phyloP scores from a whole-genome alignment of 352 stramenopile genomes.

The Globisporangium alternatum region DNA sequence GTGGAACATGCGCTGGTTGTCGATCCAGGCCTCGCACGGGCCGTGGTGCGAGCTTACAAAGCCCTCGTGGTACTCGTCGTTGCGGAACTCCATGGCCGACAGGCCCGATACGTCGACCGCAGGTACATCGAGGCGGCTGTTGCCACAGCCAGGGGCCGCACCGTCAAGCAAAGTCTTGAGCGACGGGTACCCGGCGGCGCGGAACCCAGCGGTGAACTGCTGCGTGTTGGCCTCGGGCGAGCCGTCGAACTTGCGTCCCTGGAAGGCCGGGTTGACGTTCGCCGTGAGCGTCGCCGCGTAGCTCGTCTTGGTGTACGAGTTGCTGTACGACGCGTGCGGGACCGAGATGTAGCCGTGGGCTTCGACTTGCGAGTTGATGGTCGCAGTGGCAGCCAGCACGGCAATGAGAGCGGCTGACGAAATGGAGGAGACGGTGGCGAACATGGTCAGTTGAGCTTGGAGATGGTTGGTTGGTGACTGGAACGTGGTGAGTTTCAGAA shows the following conservation, averaged over 20 bases:
- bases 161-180: slow-evolving; percentile 25
- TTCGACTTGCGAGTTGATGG: slow-evolving; percentile 5
- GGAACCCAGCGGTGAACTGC: slow-evolving; percentile 27
- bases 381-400: slow-evolving; percentile 1
- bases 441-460: neutral
- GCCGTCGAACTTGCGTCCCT: slow-evolving; percentile 33
- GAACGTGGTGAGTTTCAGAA: slow-evolving; percentile 18
- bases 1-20: slow-evolving; percentile 29
- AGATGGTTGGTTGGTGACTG: slow-evolving; percentile 1
- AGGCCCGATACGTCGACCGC: slow-evolving; percentile 25
- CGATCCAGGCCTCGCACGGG: slow-evolving; percentile 41
- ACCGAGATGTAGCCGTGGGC: slow-evolving; percentile 35
- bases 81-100: slow-evolving; percentile 27
- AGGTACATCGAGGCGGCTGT: slow-evolving; percentile 30
- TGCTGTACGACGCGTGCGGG: slow-evolving; percentile 24
- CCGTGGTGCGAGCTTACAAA: slow-evolving; percentile 38
- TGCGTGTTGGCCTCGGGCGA: slow-evolving; percentile 28
- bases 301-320: slow-evolving; percentile 30
- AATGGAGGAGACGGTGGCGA: neutral
- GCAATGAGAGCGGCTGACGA: neutral
- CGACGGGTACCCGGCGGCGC: slow-evolving; percentile 13
- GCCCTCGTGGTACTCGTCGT: slow-evolving; percentile 31
- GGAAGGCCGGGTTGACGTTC: slow-evolving; percentile 23
- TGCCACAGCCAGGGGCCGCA: slow-evolving; percentile 24
- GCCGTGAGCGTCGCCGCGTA: slow-evolving; percentile 22